Conservation (phyloP, 108 stramenopile genomes). For the Fragilaria crotonensis region DNA sequence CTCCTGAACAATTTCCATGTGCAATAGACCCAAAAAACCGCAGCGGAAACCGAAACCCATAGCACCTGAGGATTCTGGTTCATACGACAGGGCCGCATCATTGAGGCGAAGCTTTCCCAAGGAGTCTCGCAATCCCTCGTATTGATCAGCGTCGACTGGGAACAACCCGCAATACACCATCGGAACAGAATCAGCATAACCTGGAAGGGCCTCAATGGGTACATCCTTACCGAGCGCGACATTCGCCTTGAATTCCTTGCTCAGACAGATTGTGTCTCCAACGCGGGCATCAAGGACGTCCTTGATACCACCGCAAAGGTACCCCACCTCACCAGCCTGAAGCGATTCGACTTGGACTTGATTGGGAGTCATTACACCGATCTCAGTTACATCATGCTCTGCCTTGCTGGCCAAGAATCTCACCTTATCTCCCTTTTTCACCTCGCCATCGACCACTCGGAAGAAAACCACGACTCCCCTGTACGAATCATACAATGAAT, state of each 20-base stretch:
- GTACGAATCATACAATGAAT: constrained; percentile 94
- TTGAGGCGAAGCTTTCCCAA: constrained; percentile 91
- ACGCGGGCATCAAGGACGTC: constrained; percentile 93
- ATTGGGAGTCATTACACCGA: constrained; percentile 89
- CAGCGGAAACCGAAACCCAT: constrained; percentile 94
- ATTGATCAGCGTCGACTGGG: constrained; percentile 92
- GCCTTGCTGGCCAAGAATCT: constrained; percentile 61
- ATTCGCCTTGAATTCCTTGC: constrained; percentile 58
- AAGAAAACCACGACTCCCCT: constrained; percentile 95
- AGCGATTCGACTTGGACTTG: constrained; percentile 69
- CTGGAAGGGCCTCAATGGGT: constrained; percentile 63
- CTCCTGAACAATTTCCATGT: constrained; percentile 99
- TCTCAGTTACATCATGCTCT: constrained; percentile 88
- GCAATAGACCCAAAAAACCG: constrained; percentile 96
- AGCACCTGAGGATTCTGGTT: constrained; percentile 81
- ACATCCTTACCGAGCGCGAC: not conserved
- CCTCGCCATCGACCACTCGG: constrained; percentile 89
- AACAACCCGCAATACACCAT: constrained; percentile 97
- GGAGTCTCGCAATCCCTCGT: constrained; percentile 83
- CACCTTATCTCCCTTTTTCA: constrained; percentile 75
- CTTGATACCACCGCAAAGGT: constrained; percentile 87
- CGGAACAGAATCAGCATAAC: constrained; percentile 80
- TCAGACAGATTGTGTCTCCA: constrained; percentile 88
- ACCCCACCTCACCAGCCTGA: constrained; percentile 92
- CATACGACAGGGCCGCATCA: constrained; percentile 85